Percentiles rank a stretch among this genome's conserved stretches.
Evolutionary conservation across 2,329 filamentous ascomycete genomes (phyloP).

Genomic region (Alternaria sp.): DNA sequence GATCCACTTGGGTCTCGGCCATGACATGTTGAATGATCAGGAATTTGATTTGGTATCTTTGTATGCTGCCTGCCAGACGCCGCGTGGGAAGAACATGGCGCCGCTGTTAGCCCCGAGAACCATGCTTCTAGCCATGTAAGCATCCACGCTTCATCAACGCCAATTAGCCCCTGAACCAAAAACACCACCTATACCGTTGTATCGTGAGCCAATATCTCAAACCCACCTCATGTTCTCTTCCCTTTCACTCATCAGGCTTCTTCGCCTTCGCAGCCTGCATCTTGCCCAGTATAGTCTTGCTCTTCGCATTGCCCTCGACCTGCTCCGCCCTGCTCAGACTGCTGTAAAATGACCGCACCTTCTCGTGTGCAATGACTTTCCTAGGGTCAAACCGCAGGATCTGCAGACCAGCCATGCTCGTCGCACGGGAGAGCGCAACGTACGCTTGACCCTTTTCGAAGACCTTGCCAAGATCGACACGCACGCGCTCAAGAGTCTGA

Average conservation of each 20-base stretch:
- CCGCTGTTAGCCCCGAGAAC: background rate
- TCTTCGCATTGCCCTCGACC: conserved; percentile 47
- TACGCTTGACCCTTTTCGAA: conserved; percentile 99
- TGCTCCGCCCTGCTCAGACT: conserved; percentile 77
- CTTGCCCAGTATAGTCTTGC: conserved; percentile 43
- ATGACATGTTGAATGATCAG: background rate
- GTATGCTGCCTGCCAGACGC: background rate
- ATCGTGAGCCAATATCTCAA: background rate
- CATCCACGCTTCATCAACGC: background rate
- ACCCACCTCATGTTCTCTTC: background rate
- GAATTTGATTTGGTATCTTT: background rate
- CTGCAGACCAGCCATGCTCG: conserved; percentile 83
- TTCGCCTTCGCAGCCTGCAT: conserved; percentile 34
- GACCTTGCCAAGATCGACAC: conserved; percentile 88
- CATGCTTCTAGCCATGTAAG: conserved; percentile 7
- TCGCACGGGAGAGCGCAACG: conserved; percentile 92
- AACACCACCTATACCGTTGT: conserved; percentile 7
- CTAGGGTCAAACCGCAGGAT: conserved; percentile 86
- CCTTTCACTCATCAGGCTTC: conserved; percentile 7
- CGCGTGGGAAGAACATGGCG: background rate
- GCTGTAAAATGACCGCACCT: conserved; percentile 84
- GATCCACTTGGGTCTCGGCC: background rate
- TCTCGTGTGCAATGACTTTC: conserved; percentile 94
- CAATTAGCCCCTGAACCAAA: background rate
- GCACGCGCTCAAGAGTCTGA: conserved; percentile 91